Base-by-base conservation (phyloP, 2,329 filamentous ascomycete species). In the Fusarium acutatum region DNA sequence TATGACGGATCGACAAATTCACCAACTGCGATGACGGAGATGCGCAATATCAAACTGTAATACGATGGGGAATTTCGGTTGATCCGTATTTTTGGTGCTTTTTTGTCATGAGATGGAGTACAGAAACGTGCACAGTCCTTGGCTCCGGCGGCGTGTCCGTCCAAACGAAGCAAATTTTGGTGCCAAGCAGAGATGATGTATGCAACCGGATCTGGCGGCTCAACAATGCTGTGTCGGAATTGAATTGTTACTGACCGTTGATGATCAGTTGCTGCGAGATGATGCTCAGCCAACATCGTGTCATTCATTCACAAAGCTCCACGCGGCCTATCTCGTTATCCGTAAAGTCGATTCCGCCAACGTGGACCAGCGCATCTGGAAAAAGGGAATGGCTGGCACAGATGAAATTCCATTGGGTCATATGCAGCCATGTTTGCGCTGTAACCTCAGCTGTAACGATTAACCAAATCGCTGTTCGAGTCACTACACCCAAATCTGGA, bases 191-290 rank as follows among this genome's bases (percentile, higher is more conserved):
- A 47, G 54, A 72, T 74, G 72, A 66, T 72, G 72, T 65, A 73
- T 67, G 64, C 64, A 44, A 34, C 64, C 75, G 75, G 75, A 77
- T 75, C 75, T 74, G 54, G 73, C 75, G 75, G 75, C 75, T 72
- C 74, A 67, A 69, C 63, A 63, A 43, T 62, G 53, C 40, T 60
- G 43, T 30, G 38, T 34, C 56, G 30, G 28, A 56, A 34, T 34
- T 52, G 43, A 28, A 50, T 52, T 35, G n/a, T 22, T 52, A 54
- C 28, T 62, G 49, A 56, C 54, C 47, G 50, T 62, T 32, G n/a
- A 58, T 30, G 26, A 63, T 53, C 56, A 62, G 50, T 41, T 60
- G 26, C 56, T 14, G 41, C 38, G 54, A 43, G n/a, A 60, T 44
- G 66, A 65, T 53, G 37, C 41, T 60, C 35, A 40, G 32, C 49